phyloP scores from a whole-genome alignment of 495 filamentous ascomycete species.

The Xylaria sp. region DNA sequence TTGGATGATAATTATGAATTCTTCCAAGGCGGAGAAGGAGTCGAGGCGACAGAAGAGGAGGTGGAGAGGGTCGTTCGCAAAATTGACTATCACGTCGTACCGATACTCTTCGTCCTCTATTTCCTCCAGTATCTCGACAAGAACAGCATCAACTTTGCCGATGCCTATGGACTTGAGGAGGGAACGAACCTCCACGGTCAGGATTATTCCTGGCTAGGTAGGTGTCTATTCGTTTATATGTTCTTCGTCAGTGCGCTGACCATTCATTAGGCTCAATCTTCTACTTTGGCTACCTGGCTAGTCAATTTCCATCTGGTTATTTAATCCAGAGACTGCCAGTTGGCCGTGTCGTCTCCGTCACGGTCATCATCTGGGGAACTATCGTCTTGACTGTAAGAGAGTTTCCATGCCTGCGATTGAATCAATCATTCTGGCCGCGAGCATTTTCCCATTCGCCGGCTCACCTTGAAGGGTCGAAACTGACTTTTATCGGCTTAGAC shows the following conservation, averaged over 20 bases:
- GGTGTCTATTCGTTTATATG: slow-evolving; percentile 23
- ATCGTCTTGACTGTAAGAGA: slow-evolving; percentile 29
- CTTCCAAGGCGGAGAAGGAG: slow-evolving; percentile 36
- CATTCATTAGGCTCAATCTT: slow-evolving; percentile 28
- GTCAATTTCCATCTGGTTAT: slow-evolving; percentile 60
- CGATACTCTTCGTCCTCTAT: slow-evolving; percentile 63
- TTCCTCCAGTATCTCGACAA: slow-evolving; percentile 67
- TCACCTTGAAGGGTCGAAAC: slow-evolving; percentile 20
- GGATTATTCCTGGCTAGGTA: slow-evolving; percentile 61
- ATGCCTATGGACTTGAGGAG: slow-evolving; percentile 62
- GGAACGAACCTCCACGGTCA: slow-evolving; percentile 60
- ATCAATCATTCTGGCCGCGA: slow-evolving; percentile 23
- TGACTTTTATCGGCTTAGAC: slow-evolving; percentile 48
- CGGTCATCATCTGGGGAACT: slow-evolving; percentile 36
- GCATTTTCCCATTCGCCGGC: not conserved
- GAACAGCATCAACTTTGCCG: slow-evolving; percentile 65
- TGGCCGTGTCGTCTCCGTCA: slow-evolving; percentile 56
- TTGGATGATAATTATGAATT: slow-evolving; percentile 40
- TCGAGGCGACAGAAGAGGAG: slow-evolving; percentile 39
- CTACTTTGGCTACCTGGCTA: slow-evolving; percentile 49
- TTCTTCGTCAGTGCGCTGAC: not conserved
- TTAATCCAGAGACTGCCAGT: slow-evolving; percentile 60
- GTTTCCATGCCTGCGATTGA: not conserved
- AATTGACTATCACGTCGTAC: slow-evolving; percentile 63
- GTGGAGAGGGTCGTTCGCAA: slow-evolving; percentile 54